These are phyloP conservation scores for Solanum rostratum DNA, from an alignment of 257 asterid species.

Conservation along the genomic window DNA sequence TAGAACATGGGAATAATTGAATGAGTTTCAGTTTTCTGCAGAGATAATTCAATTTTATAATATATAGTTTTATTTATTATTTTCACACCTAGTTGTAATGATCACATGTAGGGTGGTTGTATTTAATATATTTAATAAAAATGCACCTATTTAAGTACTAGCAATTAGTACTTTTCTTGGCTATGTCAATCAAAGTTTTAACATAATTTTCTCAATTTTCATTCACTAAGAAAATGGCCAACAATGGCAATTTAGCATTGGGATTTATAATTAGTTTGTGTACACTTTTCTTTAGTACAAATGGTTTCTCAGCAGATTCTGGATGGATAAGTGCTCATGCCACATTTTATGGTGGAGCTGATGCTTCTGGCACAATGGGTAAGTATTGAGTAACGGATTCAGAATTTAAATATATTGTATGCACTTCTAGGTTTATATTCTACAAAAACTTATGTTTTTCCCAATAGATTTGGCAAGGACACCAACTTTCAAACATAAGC, in stretches of 20 bases:
- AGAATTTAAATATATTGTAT: neutral
- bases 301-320: neutral
- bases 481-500: neutral
- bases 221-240: neutral
- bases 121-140: neutral
- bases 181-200: neutral
- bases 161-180: neutral
- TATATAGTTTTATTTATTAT: neutral
- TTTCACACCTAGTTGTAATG: neutral
- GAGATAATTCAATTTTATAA: neutral
- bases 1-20: constrained; percentile 7
- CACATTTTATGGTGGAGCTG: constrained; percentile 4
- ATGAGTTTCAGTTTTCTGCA: neutral
- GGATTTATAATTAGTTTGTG: neutral
- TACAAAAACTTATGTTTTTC: neutral
- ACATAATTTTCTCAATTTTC: neutral
- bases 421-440: neutral
- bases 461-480: neutral
- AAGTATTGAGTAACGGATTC: neutral
- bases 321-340: constrained; percentile 6
- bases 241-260: neutral
- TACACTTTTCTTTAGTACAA: neutral
- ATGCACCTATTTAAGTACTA: neutral
- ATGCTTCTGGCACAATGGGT: constrained; percentile 10
- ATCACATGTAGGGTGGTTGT: neutral